These are phyloP conservation scores for Microdochium paspali DNA, from an alignment of 2,329 filamentous ascomycete species.

Conservation along the genomic window DNA sequence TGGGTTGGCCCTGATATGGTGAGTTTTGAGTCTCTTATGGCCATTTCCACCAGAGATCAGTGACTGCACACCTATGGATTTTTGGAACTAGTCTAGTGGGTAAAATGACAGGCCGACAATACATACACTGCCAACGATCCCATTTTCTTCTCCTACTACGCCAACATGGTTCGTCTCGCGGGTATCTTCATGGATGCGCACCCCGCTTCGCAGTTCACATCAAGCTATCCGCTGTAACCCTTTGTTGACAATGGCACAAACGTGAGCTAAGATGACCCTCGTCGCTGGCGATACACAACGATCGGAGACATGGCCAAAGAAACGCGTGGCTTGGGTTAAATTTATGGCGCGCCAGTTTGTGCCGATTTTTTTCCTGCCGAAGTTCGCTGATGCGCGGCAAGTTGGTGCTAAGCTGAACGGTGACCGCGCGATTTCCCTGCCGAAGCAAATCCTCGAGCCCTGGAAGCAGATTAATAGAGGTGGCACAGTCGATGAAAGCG, in stretches of 20 bases:
- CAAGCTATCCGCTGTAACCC: neutral
- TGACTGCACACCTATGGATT: no score
- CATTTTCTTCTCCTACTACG: neutral
- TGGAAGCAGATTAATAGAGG: neutral
- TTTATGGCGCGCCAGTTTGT: neutral
- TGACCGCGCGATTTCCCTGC: neutral
- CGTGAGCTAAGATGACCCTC: neutral
- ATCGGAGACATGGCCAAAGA: neutral
- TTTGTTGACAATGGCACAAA: neutral
- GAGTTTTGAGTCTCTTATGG: no score
- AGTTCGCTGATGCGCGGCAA: neutral
- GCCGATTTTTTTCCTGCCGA: neutral
- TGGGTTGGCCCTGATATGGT: neutral
- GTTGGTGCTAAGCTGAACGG: neutral
- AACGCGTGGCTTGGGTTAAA: neutral
- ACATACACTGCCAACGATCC: neutral
- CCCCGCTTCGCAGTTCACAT: neutral
- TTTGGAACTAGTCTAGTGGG: no score
- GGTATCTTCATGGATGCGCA: neutral
- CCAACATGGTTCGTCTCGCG: neutral
- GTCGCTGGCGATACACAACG: neutral
- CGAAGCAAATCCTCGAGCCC: neutral
- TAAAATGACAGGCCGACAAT: neutral
- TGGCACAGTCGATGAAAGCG: no score
- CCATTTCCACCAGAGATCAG: no score